Evolutionary conservation across 2,329 filamentous ascomycete genomes (phyloP).

Genomic region (Scedosporium apiospermum): DNA sequence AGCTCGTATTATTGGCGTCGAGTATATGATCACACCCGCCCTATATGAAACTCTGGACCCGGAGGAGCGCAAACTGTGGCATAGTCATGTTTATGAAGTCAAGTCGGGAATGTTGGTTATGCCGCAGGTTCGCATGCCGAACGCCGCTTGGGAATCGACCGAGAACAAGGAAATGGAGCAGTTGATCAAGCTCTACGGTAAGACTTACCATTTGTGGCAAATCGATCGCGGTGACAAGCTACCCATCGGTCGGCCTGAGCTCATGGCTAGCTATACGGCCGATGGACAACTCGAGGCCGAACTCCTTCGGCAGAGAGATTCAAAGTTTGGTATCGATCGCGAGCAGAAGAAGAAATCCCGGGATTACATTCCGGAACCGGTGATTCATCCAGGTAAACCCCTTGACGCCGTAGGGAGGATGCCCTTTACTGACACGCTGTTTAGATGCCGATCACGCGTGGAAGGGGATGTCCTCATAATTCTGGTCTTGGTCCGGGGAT

Average conservation of each 20-base stretch:
- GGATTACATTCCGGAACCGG: conserved; percentile 28
- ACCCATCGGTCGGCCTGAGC: conserved; percentile 40
- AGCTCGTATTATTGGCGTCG: conserved; percentile 71
- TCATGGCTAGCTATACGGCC: conserved; percentile 44
- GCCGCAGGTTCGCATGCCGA: conserved; percentile 52
- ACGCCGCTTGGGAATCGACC: conserved; percentile 60
- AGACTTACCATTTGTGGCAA: conserved; percentile 83
- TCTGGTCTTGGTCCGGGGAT: no score
- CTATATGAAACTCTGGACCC: conserved; percentile 56
- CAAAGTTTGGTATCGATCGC: conserved; percentile 34
- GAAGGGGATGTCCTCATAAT: no score
- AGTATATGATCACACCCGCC: conserved; percentile 73
- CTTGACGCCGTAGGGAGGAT: neutral
- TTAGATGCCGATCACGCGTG: no score
- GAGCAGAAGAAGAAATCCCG: conserved; percentile 33
- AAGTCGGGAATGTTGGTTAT: conserved; percentile 74
- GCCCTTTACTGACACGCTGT: no score
- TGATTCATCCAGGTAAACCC: conserved; percentile 29
- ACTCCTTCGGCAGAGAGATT: conserved; percentile 34
- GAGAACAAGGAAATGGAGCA: conserved; percentile 77
- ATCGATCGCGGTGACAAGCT: conserved; percentile 59
- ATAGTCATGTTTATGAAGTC: conserved; percentile 66
- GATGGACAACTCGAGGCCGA: conserved; percentile 40
- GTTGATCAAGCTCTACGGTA: conserved; percentile 67
- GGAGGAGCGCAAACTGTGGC: conserved; percentile 69